phyloP scores from a whole-genome alignment of 2,329 filamentous ascomycete genomes.

The Penicillium verrucosum region DNA sequence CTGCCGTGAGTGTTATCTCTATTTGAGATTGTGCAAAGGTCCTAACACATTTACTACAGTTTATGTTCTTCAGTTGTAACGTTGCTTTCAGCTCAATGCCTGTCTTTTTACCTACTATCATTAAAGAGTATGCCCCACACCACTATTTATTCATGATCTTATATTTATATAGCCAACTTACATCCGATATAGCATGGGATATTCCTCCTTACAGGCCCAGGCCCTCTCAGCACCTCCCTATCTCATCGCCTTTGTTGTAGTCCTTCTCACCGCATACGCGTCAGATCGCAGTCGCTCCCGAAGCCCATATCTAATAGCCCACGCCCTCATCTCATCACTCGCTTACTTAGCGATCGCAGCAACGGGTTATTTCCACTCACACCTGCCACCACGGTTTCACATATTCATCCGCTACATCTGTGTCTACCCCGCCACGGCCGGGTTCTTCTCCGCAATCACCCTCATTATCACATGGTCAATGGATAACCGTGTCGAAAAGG shows the following conservation, averaged over 20 bases:
- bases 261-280: constrained; percentile 67
- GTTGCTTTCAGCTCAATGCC: constrained; percentile 85
- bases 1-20: constrained; percentile 50
- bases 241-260: constrained; percentile 67
- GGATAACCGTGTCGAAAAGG: constrained; percentile 73
- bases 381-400: constrained; percentile 33
- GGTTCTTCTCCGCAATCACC: constrained; percentile 81
- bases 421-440: constrained; percentile 72
- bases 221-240: constrained; percentile 79
- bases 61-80: constrained; percentile 85
- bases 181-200: constrained; percentile 58
- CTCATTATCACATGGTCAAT: constrained; percentile 84
- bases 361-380: constrained; percentile 44
- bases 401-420: constrained; percentile 62
- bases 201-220: constrained; percentile 65
- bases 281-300: constrained; percentile 67
- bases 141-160: not conserved
- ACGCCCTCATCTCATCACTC: constrained; percentile 68
- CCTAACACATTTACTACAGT: constrained; percentile 22
- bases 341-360: constrained; percentile 59
- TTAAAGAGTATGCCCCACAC: constrained; percentile 51
- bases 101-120: constrained; percentile 80
- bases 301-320: constrained; percentile 63
- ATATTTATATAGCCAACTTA: not conserved
- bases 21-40: not conserved